Conservation (phyloP, 2,329 filamentous ascomycete genomes). For the Neonectria punicea region DNA sequence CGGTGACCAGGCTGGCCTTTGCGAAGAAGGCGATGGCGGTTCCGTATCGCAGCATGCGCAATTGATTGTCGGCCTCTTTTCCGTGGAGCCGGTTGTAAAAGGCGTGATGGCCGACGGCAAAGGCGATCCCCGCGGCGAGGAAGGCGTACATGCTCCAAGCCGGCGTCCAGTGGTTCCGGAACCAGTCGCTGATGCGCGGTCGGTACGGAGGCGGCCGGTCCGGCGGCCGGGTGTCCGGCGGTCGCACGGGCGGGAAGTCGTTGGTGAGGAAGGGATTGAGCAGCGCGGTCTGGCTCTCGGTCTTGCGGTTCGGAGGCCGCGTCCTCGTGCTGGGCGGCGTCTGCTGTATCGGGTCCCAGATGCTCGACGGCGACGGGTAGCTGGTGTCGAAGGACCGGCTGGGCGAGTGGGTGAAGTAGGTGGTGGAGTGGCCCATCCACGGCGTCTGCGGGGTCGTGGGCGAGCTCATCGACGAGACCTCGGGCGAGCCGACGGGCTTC, state of each 20-base stretch:
- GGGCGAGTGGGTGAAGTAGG: neutral
- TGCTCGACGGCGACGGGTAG: neutral
- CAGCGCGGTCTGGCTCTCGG: neutral
- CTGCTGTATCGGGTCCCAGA: neutral
- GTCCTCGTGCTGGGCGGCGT: neutral
- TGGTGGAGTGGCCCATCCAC: neutral
- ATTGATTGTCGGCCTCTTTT: conserved; percentile 29
- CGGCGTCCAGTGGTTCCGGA: conserved; percentile 27
- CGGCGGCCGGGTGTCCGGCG: neutral
- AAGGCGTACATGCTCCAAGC: conserved; percentile 41
- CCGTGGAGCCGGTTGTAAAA: conserved; percentile 33
- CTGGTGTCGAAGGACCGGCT: neutral
- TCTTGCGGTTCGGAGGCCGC: neutral
- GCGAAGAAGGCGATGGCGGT: conserved; percentile 37
- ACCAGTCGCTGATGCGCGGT: neutral
- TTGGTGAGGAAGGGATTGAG: neutral
- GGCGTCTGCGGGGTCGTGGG: neutral
- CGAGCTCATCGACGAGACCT: neutral
- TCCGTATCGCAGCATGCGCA: conserved; percentile 37
- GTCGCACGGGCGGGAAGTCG: neutral
- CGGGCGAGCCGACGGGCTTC: neutral
- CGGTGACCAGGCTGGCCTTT: conserved; percentile 38
- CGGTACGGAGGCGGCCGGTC: neutral
- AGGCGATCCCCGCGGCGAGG: conserved; percentile 34
- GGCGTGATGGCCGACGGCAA: conserved; percentile 38